Evolutionary conservation across 2,329 filamentous ascomycete genomes (phyloP).

Genomic region (Xylariaceae sp.): DNA sequence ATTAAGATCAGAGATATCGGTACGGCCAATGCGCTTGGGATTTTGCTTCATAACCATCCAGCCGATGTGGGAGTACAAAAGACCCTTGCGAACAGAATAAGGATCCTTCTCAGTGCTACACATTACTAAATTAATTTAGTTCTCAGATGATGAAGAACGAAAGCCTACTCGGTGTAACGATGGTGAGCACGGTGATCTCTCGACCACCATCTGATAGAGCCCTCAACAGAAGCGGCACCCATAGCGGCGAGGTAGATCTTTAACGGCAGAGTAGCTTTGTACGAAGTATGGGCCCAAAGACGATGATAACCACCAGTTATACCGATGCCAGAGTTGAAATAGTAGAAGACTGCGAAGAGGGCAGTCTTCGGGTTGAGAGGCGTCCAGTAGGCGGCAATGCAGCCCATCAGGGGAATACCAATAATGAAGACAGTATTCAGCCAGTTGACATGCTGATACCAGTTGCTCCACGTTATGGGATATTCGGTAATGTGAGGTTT

Average conservation of each 20-base stretch:
- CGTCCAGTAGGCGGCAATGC: constrained; percentile 78
- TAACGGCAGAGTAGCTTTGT: constrained; percentile 50
- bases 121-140: constrained; percentile 1
- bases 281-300: constrained; percentile 52
- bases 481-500: constrained; percentile 88
- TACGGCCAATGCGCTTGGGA: constrained; percentile 57
- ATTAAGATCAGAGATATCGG: constrained; percentile 57
- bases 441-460: constrained; percentile 95
- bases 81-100: constrained; percentile 58
- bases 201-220: constrained; percentile 57
- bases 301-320: constrained; percentile 48
- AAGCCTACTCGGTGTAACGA: constrained; percentile 53
- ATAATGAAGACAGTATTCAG: constrained; percentile 84
- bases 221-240: constrained; percentile 55
- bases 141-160: neutral
- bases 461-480: constrained; percentile 80
- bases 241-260: constrained; percentile 54
- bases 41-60: constrained; percentile 63
- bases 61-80: constrained; percentile 56
- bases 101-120: constrained; percentile 53
- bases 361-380: constrained; percentile 52
- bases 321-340: constrained; percentile 44
- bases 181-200: constrained; percentile 57
- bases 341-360: constrained; percentile 52
- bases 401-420: constrained; percentile 74